A percentile compares a stretch with the other conserved stretches of the same genome.
Evolutionary conservation across 495 filamentous ascomycete species (phyloP).

Genomic region (Penicillium subrubescens): DNA sequence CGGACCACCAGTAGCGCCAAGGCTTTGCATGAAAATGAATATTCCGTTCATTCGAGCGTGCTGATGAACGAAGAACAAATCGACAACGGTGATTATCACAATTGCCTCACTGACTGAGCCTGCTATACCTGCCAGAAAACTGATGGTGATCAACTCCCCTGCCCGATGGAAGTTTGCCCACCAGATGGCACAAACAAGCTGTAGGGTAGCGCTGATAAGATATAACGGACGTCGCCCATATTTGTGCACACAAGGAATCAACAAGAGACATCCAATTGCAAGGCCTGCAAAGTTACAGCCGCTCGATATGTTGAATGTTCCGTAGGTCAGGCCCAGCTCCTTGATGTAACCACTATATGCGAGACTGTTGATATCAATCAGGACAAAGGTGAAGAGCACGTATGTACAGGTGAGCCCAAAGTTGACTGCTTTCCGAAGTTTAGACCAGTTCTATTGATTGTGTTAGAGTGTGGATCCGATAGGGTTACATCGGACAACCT

Average conservation of each 20-base stretch:
- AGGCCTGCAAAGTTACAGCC: constrained; percentile 34
- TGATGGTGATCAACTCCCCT: constrained; percentile 30
- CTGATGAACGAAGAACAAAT: constrained; percentile 48
- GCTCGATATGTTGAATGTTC: constrained; percentile 33
- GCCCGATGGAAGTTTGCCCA: constrained; percentile 28
- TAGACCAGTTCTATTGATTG: constrained; percentile 22
- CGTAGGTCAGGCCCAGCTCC: constrained; percentile 30
- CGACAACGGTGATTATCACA: constrained; percentile 44
- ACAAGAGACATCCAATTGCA: constrained; percentile 35
- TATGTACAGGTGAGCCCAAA: constrained; percentile 38
- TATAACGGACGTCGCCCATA: constrained; percentile 43
- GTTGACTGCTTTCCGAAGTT: constrained; percentile 35
- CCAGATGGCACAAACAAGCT: constrained; percentile 30
- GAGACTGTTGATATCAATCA: constrained; percentile 32
- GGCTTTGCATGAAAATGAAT: constrained; percentile 34
- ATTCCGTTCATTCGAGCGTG: constrained; percentile 41
- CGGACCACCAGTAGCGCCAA: constrained; percentile 34
- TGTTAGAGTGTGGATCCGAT: neutral
- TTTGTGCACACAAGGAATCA: constrained; percentile 44
- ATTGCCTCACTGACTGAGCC: constrained; percentile 39
- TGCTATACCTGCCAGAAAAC: constrained; percentile 29
- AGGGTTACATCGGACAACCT: neutral
- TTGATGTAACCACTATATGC: constrained; percentile 22
- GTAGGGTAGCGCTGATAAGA: constrained; percentile 31
- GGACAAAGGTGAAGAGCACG: constrained; percentile 31